Evolutionary conservation across 2,329 filamentous ascomycete genomes (phyloP).

Genomic region (Fusarium sp.): DNA sequence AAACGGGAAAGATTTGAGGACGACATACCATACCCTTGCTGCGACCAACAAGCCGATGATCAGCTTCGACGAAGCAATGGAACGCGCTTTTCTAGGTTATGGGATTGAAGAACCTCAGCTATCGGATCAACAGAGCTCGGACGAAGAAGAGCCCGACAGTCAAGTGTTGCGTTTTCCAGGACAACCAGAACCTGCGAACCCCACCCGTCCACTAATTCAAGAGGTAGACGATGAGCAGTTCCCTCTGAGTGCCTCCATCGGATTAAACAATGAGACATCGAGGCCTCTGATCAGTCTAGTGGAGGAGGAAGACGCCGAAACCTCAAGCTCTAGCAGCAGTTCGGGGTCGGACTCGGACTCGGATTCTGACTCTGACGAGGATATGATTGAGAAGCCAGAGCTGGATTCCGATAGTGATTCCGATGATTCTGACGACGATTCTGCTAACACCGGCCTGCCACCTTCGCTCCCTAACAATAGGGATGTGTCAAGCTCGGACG

Average conservation of each 20-base stretch:
- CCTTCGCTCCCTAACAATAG: neutral
- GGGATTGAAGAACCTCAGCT: constrained; percentile 1
- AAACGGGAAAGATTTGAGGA: constrained; percentile 53
- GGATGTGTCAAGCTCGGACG: neutral
- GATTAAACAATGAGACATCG: neutral
- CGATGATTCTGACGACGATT: constrained; percentile 7
- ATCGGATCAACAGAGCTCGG: constrained; percentile 7
- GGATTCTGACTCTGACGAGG: constrained; percentile 50
- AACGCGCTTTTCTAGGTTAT: constrained; percentile 44
- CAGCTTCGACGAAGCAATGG: constrained; percentile 53
- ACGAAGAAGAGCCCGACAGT: constrained; percentile 15
- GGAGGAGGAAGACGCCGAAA: constrained; percentile 25
- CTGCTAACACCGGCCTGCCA: neutral
- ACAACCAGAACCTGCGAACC: constrained; percentile 1
- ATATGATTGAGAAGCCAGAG: constrained; percentile 56
- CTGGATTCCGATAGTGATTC: constrained; percentile 20
- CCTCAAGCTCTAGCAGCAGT: constrained; percentile 37
- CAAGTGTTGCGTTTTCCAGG: constrained; percentile 24
- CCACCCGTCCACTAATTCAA: constrained; percentile 51
- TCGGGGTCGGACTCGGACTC: constrained; percentile 50
- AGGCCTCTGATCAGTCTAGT: constrained; percentile 20
- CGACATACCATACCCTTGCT: constrained; percentile 56
- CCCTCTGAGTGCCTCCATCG: neutral
- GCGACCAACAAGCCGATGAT: constrained; percentile 52
- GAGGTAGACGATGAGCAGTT: constrained; percentile 40